These are phyloP conservation scores for Alternaria postmessia DNA, from an alignment of 2,329 filamentous ascomycete species.

Conservation along the genomic window DNA sequence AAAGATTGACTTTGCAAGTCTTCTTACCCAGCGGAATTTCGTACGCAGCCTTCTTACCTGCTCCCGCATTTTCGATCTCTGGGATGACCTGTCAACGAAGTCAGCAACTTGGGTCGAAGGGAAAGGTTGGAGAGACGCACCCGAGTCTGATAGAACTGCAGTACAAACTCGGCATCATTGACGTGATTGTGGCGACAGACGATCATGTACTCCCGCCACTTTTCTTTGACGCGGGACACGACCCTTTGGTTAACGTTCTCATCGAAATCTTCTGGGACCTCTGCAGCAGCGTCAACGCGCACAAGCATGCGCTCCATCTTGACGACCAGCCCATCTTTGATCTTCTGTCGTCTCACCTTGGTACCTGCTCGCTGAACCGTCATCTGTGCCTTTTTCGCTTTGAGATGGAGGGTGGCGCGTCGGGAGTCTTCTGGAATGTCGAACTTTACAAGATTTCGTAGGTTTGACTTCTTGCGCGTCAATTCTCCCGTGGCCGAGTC, in stretches of 20 bases:
- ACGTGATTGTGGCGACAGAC: conserved; percentile 67
- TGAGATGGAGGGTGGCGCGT: conserved; percentile 49
- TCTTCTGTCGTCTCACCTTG: conserved; percentile 50
- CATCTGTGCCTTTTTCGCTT: conserved; percentile 52
- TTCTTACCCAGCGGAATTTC: conserved; percentile 65
- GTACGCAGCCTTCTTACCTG: conserved; percentile 63
- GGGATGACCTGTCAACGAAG: conserved; percentile 60
- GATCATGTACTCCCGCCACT: conserved; percentile 70
- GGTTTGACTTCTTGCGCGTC: conserved; percentile 37
- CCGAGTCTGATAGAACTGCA: conserved; percentile 69
- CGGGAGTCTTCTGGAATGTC: conserved; percentile 52
- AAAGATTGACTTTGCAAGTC: conserved; percentile 67
- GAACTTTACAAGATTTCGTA: conserved; percentile 53
- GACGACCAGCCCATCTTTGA: conserved; percentile 67
- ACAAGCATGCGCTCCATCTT: conserved; percentile 76
- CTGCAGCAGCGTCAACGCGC: conserved; percentile 63
- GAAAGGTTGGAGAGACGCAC: conserved; percentile 35
- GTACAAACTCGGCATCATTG: conserved; percentile 62
- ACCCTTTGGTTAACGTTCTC: conserved; percentile 69
- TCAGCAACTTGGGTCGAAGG: conserved; percentile 11
- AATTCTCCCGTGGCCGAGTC: conserved; percentile 23
- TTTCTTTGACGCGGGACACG: conserved; percentile 66
- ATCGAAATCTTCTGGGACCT: conserved; percentile 67
- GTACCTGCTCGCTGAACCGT: conserved; percentile 45
- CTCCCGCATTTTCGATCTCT: conserved; percentile 61